Conservation (phyloP, 164 flowering plant species). For the Buxus sempervirens region DNA sequence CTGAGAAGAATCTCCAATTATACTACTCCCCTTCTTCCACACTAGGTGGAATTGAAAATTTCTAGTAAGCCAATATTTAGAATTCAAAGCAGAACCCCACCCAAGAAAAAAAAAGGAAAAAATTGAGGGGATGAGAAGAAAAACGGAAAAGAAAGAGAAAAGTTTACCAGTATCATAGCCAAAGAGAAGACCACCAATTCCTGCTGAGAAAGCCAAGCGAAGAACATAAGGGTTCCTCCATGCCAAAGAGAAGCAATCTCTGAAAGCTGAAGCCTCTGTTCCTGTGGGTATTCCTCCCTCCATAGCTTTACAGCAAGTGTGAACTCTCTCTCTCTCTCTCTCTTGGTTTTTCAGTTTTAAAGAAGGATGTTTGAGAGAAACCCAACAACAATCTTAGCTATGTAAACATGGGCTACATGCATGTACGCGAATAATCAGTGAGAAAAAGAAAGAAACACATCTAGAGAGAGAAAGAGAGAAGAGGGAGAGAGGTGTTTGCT, state of each 20-base stretch:
- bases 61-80: neutral
- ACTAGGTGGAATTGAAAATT: neutral
- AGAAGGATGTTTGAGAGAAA: neutral
- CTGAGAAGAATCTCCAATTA: neutral
- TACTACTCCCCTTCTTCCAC: neutral
- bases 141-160: neutral
- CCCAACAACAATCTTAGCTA: no score
- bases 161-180: constrained; percentile 66
- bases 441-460: neutral
- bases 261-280: constrained; percentile 47
- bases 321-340: no score
- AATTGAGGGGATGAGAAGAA: neutral
- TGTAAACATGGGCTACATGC: no score
- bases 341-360: neutral
- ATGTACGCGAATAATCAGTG: no score
- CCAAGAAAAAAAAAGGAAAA: neutral
- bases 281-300: constrained; percentile 49
- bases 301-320: constrained; percentile 22
- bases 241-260: constrained; percentile 50
- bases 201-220: constrained; percentile 68
- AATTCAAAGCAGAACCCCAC: no score
- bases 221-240: constrained; percentile 70
- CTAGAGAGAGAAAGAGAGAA: neutral
- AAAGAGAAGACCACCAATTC: constrained; percentile 67
- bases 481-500: no score